A percentile compares a stretch with the other conserved stretches of the same genome.
Evolutionary conservation across 768 basidiomycete genomes (phyloP).

Genomic region (Psilocybe subaeruginosa): DNA sequence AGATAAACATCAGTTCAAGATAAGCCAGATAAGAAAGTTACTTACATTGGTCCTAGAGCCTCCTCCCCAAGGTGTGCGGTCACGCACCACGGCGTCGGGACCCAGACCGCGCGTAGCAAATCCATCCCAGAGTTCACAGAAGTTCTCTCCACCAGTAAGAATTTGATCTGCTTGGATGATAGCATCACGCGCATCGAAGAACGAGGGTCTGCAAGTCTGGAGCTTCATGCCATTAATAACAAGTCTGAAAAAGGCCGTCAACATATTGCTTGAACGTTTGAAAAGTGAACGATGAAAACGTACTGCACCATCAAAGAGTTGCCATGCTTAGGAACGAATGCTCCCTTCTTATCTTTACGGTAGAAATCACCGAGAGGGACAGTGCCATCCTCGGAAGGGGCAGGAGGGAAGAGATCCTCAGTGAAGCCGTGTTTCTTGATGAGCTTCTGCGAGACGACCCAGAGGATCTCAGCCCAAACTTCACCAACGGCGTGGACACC

Average conservation of each 20-base stretch:
- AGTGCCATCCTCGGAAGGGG: constrained; percentile 62
- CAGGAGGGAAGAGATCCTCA: constrained; percentile 80
- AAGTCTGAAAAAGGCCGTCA: constrained; percentile 44
- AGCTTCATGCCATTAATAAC: constrained; percentile 94
- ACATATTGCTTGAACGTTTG: neutral
- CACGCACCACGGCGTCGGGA: constrained; percentile 69
- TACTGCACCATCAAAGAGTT: constrained; percentile 83
- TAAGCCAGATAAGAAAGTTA: neutral
- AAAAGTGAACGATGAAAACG: constrained; percentile 24
- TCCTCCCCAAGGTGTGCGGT: constrained; percentile 92
- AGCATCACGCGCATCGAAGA: constrained; percentile 89
- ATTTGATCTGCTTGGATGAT: constrained; percentile 90
- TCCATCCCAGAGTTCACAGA: constrained; percentile 83
- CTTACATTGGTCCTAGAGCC: constrained; percentile 71
- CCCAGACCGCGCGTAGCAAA: constrained; percentile 87
- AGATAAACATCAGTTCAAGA: neutral
- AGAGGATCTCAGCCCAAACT: constrained; percentile 94
- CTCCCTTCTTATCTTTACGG: constrained; percentile 47
- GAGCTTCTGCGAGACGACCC: constrained; percentile 74
- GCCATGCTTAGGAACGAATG: constrained; percentile 86
- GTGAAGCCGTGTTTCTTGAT: constrained; percentile 85
- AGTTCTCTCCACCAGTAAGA: constrained; percentile 92
- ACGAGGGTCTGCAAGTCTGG: constrained; percentile 87
- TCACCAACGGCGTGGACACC: constrained; percentile 92
- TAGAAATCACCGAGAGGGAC: constrained; percentile 80